These are phyloP conservation scores for Eucalyptus urophylla DNA, from an alignment of 345 rosid species.

Conservation along the genomic window DNA sequence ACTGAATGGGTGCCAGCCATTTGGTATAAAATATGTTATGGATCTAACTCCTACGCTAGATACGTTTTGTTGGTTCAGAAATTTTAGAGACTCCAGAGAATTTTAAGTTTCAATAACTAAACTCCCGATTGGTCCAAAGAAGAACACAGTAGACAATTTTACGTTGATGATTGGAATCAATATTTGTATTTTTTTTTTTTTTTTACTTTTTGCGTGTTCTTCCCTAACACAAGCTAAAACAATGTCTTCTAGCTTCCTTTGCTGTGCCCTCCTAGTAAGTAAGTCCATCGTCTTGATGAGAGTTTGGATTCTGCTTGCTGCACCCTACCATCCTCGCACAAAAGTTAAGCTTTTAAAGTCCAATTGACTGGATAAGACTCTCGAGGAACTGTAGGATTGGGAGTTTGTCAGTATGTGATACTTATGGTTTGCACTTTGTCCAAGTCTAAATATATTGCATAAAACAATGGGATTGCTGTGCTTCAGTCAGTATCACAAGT, in stretches of 20 bases:
- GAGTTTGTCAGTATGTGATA: not conserved
- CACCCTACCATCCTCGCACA: not conserved
- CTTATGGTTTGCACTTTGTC: not conserved
- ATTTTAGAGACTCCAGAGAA: not conserved
- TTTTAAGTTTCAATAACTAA: not conserved
- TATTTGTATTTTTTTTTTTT: not conserved
- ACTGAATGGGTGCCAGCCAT: not conserved
- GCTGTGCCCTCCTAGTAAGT: not conserved
- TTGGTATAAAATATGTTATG: not conserved
- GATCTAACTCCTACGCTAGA: not conserved
- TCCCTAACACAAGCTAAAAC: not conserved
- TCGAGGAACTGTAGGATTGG: not conserved
- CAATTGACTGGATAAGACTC: not conserved
- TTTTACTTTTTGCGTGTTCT: not conserved
- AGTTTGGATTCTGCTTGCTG: not conserved
- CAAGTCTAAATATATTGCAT: not conserved
- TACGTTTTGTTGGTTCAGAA: not conserved
- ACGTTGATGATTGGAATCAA: not conserved
- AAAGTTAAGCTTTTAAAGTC: not conserved
- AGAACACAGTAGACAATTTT: not conserved
- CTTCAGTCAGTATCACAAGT: not conserved
- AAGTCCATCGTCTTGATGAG: not conserved
- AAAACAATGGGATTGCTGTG: not conserved
- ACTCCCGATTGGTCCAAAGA: not conserved
- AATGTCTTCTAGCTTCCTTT: not conserved